Base-by-base conservation (phyloP, 1,284 basidiomycete species). In the Microbotryum silenes-acaulis region DNA sequence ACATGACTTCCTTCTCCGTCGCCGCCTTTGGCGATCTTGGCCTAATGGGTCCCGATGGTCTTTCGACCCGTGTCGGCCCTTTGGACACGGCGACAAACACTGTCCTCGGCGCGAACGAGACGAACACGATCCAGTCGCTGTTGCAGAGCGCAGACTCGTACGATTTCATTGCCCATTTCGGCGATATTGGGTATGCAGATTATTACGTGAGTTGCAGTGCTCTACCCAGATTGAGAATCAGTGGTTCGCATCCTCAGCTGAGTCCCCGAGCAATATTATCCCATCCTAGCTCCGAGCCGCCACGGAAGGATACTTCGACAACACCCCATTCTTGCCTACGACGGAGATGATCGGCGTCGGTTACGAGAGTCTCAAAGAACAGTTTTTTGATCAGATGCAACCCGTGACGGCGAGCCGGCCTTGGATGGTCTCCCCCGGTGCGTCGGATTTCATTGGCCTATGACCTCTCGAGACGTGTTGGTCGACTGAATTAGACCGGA, bases 331-430 rank as follows among this genome's bases (percentile, higher is more conserved):
- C 4, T 9, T 55, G 51, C 63, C 65, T 0, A 66, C 68, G 7
- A 47, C 46, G 16, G 62, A 61, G 12, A 52, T 64, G 46, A 56
- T 69, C 49, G 61, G 65, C 50, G 60, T 62, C 21, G 66, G 65
- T 29, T 74, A 74, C 65, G 74, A 74, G 60, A 48, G 55, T 16
- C 64, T 72, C 44, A 70, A 66, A 59, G 72, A 74, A 61, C 64
- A 68, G 49, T 74, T 72, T 64, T 74, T 71, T 59, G 73, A 74
- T 57, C 62, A 74, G 66, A 66, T 74, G 61, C 59, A 55, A 6
- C 65, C 68, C 1, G 58, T 72, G 61, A 65, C 69, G 10, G 61
- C 73, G 12, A 54, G 52, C 44, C 65, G 66, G 61, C 60, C 73
- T 6, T 74, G 73, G 71, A 69, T 72, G 69, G 65, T 70, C 50